Evolutionary conservation across 192 early-diverging fungal genomes (phyloP).

Genomic region (Backusella macrospora): DNA sequence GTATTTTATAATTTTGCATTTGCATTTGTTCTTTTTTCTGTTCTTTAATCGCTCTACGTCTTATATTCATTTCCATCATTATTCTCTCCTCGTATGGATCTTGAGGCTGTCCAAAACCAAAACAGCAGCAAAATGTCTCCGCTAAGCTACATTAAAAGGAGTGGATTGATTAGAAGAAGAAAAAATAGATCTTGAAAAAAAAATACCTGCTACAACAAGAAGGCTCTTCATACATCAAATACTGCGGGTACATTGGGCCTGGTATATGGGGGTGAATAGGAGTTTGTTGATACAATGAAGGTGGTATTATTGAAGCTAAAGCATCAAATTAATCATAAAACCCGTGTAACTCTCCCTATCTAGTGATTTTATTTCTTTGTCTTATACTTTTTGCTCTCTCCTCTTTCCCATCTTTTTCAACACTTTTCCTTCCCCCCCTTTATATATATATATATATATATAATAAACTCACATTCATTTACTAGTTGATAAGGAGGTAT

Average conservation of each 20-base stretch:
- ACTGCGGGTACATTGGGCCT: neutral
- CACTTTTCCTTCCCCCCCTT: neutral
- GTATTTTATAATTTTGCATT: neutral
- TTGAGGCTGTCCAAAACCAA: neutral
- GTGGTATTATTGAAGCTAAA: slow-evolving; percentile 5
- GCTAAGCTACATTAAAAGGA: neutral
- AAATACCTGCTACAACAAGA: slow-evolving; percentile 8
- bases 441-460: neutral
- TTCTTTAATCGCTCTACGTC: neutral
- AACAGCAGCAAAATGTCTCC: slow-evolving; percentile 8
- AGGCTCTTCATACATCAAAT: neutral
- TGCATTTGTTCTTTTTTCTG: neutral
- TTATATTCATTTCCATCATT: slow-evolving; percentile 1
- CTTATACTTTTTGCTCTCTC: neutral
- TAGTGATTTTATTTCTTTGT: slow-evolving; percentile 1
- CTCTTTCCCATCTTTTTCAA: neutral
- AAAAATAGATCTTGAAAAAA: neutral
- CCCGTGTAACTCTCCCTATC: neutral
- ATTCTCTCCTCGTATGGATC: neutral
- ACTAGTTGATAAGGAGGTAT: slow-evolving; percentile 4
- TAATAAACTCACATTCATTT: neutral
- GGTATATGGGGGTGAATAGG: neutral
- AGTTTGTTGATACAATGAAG: neutral
- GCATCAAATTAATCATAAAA: neutral
- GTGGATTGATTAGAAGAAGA: neutral